phyloP scores from a whole-genome alignment of 2,329 filamentous ascomycete species.

The Zarea fungicola region DNA sequence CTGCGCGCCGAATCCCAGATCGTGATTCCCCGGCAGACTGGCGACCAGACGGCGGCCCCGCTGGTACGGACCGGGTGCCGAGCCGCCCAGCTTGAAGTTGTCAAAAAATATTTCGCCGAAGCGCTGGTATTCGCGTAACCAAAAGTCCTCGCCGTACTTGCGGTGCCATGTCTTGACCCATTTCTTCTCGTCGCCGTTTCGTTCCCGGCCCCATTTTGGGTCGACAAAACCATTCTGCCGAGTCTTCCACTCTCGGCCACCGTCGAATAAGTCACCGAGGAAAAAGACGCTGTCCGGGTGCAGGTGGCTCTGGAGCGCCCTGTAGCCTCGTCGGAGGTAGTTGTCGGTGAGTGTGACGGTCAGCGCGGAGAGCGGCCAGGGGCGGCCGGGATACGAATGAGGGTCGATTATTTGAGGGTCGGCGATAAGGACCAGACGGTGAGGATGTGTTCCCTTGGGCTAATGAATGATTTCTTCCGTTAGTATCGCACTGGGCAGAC shows the following conservation, averaged over 20 bases:
- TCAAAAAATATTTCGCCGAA: constrained; percentile 83
- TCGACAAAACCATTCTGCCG: constrained; percentile 53
- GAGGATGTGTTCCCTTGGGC: constrained; percentile 73
- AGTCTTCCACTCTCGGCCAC: constrained; percentile 91
- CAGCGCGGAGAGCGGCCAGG: constrained; percentile 51
- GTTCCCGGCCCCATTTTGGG: constrained; percentile 50
- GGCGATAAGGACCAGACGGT: constrained; percentile 78
- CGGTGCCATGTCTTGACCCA: constrained; percentile 62
- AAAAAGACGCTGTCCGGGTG: constrained; percentile 88
- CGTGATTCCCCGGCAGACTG: constrained; percentile 89
- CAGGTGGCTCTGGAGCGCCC: constrained; percentile 67
- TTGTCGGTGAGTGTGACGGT: constrained; percentile 70
- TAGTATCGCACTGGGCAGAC: constrained; percentile 6
- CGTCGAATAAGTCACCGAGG: constrained; percentile 91
- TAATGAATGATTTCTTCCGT: constrained; percentile 34
- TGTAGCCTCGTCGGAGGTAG: constrained; percentile 80
- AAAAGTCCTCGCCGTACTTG: constrained; percentile 75
- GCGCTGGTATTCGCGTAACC: constrained; percentile 79
- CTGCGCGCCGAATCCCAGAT: constrained; percentile 83
- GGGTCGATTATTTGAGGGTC: constrained; percentile 91
- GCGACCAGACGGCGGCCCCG: constrained; percentile 73
- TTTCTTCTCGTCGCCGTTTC: constrained; percentile 47
- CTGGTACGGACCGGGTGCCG: constrained; percentile 51
- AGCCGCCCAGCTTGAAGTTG: constrained; percentile 56
- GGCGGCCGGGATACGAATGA: constrained; percentile 85